Percentiles rank a stretch among this genome's conserved stretches.
These are phyloP conservation scores for Colletotrichum sublineola DNA, from an alignment of 2,329 filamentous ascomycete species.

Conservation along the genomic window DNA sequence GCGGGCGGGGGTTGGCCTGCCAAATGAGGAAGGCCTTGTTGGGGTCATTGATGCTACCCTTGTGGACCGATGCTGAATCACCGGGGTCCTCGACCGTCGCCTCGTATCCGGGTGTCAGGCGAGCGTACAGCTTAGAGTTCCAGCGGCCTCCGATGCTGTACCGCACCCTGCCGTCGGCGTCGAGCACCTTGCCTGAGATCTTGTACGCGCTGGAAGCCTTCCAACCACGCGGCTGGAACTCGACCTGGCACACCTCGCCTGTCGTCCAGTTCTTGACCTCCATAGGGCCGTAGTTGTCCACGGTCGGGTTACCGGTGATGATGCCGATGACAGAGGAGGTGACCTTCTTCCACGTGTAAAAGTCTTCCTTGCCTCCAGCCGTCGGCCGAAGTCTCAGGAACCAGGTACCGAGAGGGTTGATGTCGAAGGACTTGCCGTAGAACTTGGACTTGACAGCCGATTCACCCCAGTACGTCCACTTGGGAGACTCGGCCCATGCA, in stretches of 20 bases:
- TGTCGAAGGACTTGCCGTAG: conserved; percentile 96
- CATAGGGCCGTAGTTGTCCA: conserved; percentile 99
- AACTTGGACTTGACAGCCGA: conserved; percentile 97
- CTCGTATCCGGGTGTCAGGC: conserved; percentile 91
- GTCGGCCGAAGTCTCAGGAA: conserved; percentile 87
- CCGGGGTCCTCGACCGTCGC: conserved; percentile 74
- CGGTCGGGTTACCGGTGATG: conserved; percentile 93
- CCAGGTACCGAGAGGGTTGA: conserved; percentile 97
- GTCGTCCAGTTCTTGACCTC: conserved; percentile 98
- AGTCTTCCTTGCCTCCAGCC: conserved; percentile 81
- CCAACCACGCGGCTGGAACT: conserved; percentile 97
- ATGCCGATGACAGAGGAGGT: conserved; percentile 98
- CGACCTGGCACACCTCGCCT: conserved; percentile 87
- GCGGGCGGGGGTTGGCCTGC: conserved; percentile 86
- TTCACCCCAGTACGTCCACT: conserved; percentile 98
- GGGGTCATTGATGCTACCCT: conserved; percentile 71
- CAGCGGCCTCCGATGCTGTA: conserved; percentile 94
- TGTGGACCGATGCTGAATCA: conserved; percentile 55
- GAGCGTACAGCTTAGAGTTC: conserved; percentile 98
- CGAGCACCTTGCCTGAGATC: conserved; percentile 87
- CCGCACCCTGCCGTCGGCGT: conserved; percentile 81
- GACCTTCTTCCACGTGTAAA: conserved; percentile 99
- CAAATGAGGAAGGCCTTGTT: conserved; percentile 90
- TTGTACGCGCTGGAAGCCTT: conserved; percentile 93
- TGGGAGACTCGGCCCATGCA: conserved; percentile 90